These are phyloP conservation scores for Paramecium tetraurelia DNA, from an alignment of 73 alveolate genomes.

Conservation along the genomic window DNA sequence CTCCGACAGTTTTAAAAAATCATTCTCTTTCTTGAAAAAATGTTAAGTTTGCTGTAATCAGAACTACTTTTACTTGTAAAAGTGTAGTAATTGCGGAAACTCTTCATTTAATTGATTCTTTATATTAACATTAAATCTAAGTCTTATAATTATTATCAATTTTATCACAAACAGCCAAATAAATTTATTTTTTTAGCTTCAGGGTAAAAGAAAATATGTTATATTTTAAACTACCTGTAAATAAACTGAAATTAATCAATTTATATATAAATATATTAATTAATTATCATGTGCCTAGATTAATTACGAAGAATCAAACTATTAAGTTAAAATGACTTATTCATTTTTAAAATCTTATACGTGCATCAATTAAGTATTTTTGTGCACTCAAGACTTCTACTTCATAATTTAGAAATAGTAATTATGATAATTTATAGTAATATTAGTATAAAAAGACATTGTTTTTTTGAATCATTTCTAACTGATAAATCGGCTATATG, in stretches of 20 bases:
- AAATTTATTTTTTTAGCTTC: neutral
- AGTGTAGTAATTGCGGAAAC: slow-evolving; percentile 3
- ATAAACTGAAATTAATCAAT: neutral
- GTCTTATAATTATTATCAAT: neutral
- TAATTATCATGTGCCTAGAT: too few relatives aligned
- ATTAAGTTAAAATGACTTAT: neutral
- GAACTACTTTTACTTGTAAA: slow-evolving; percentile 3
- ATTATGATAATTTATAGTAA: too few relatives aligned
- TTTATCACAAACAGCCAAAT: neutral
- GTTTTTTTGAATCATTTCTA: too few relatives aligned
- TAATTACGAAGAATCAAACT: neutral
- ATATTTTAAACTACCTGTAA: neutral
- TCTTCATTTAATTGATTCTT: neutral
- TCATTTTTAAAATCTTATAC: too few relatives aligned
- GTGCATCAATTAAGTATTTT: too few relatives aligned
- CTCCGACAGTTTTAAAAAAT: neutral
- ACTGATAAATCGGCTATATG: too few relatives aligned
- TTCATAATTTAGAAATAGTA: too few relatives aligned
- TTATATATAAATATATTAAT: too few relatives aligned
- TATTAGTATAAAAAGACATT: too few relatives aligned
- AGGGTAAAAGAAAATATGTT: neutral
- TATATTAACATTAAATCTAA: neutral
- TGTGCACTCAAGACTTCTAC: too few relatives aligned
- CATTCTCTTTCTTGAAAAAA: slow-evolving; percentile 6
- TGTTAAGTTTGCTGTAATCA: neutral